phyloP scores from a whole-genome alignment of 225 moss, liverwort and hornwort species.

The Physcomitrellopsis africana region DNA sequence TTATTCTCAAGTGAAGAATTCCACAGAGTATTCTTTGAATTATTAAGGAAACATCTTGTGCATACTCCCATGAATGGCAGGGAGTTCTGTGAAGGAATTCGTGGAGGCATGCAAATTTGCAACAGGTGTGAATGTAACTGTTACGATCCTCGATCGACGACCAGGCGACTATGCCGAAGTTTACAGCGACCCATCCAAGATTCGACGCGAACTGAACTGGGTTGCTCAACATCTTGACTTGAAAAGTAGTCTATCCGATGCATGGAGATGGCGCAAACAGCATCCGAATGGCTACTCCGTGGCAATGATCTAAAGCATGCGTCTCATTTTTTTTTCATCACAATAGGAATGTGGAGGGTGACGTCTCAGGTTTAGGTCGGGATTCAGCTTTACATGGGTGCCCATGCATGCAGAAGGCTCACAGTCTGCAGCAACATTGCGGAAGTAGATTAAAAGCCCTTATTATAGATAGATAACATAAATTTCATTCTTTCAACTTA shows the following conservation, averaged over 20 bases:
- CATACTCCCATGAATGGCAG: slow-evolving; percentile 15
- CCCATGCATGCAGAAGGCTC: slow-evolving; percentile 15
- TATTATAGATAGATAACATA: slow-evolving; percentile 4
- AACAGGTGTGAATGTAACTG: slow-evolving; percentile 72
- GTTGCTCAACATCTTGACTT: slow-evolving; percentile 73
- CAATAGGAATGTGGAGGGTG: slow-evolving; percentile 31
- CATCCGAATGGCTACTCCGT: slow-evolving; percentile 77
- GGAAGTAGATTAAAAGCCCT: not conserved
- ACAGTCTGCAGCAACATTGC: not conserved
- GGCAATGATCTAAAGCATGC: slow-evolving; percentile 26
- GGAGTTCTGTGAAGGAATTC: slow-evolving; percentile 78
- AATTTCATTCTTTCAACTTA: slow-evolving; percentile 32
- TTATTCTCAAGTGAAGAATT: not conserved
- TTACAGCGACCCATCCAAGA: slow-evolving; percentile 84
- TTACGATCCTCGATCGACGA: slow-evolving; percentile 62
- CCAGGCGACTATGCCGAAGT: slow-evolving; percentile 94
- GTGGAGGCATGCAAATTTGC: slow-evolving; percentile 87
- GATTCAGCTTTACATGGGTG: slow-evolving; percentile 14
- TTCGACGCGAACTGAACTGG: slow-evolving; percentile 73
- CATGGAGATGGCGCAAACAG: slow-evolving; percentile 83
- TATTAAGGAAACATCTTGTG: not conserved
- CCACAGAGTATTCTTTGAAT: not conserved
- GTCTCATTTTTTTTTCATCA: slow-evolving; percentile 13
- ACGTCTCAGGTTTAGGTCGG: slow-evolving; percentile 24
- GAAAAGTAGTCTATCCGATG: slow-evolving; percentile 69